A percentile compares a stretch with the other conserved stretches of the same genome.
phyloP scores from a whole-genome alignment of 2,329 filamentous ascomycete species.

The Arthrobotrys sinensis region DNA sequence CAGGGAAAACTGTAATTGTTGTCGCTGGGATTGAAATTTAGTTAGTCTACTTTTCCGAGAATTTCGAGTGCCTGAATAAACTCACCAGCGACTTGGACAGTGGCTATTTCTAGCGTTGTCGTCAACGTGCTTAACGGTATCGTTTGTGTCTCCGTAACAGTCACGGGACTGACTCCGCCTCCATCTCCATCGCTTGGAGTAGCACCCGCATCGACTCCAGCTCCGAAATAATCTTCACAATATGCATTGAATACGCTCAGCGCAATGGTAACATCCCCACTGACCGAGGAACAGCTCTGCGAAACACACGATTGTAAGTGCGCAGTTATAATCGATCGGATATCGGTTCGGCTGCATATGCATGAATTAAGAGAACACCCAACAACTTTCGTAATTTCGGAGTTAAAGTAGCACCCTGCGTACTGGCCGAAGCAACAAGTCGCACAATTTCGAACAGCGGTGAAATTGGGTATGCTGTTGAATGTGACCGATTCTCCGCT shows the following conservation, averaged over 20 bases:
- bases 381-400: background rate
- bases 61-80: background rate
- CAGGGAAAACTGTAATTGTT: slow-evolving; percentile 2
- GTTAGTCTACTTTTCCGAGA: background rate
- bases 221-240: slow-evolving; percentile 24
- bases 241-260: slow-evolving; percentile 19
- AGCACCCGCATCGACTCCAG: background rate
- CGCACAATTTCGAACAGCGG: slow-evolving; percentile 4
- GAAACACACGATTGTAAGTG: slow-evolving; percentile 17
- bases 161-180: background rate
- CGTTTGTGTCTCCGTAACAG: slow-evolving; percentile 13
- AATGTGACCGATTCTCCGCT: slow-evolving; percentile 8
- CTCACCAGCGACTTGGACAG: slow-evolving; percentile 23
- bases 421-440: slow-evolving; percentile 13
- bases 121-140: slow-evolving; percentile 25
- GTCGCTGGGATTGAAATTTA: background rate
- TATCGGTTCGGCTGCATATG: slow-evolving; percentile 28
- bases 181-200: background rate
- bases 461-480: background rate
- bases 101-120: slow-evolving; percentile 14
- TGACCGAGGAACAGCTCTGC: background rate
- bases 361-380: slow-evolving; percentile 31
- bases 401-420: background rate
- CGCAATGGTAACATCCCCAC: slow-evolving; percentile 30
- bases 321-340: background rate